These are phyloP conservation scores for Moricandia arvensis DNA, from an alignment of 345 rosid genomes.

Conservation along the genomic window DNA sequence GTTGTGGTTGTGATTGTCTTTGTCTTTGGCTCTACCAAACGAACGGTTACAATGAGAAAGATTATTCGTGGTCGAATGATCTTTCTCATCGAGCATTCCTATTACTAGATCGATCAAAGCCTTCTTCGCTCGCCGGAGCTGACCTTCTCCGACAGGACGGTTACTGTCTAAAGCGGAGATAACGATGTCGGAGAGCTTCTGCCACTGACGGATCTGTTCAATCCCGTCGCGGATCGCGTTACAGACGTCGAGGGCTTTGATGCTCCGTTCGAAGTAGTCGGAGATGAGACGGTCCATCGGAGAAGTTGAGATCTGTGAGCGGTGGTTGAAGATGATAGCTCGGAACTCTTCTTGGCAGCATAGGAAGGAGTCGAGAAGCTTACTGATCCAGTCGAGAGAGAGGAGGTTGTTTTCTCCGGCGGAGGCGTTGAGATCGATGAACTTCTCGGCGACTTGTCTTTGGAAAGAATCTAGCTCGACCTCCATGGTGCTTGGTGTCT, in stretches of 20 bases:
- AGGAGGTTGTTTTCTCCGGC: constrained; percentile 42
- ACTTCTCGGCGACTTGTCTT: constrained; percentile 54
- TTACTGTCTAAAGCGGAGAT: constrained; percentile 52
- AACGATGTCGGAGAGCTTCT: constrained; percentile 69
- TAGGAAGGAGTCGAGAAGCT: constrained; percentile 57
- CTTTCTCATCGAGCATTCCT: constrained; percentile 87
- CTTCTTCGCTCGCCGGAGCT: constrained; percentile 85
- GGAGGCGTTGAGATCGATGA: constrained; percentile 47
- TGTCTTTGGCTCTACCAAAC: constrained; percentile 59
- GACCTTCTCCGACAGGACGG: constrained; percentile 68
- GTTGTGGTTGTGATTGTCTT: constrained; percentile 21
- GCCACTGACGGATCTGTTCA: constrained; percentile 73
- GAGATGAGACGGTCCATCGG: constrained; percentile 56
- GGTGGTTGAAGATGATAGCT: constrained; percentile 45
- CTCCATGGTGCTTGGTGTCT: constrained; percentile 38
- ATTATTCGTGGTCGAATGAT: constrained; percentile 42
- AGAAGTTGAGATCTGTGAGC: constrained; percentile 32
- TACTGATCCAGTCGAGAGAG: constrained; percentile 59
- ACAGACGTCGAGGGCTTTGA: constrained; percentile 84
- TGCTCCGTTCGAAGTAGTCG: constrained; percentile 64
- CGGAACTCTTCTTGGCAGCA: constrained; percentile 69
- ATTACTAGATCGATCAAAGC: constrained; percentile 77
- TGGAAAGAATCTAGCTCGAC: constrained; percentile 63
- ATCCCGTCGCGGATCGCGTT: constrained; percentile 86
- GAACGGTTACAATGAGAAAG: constrained; percentile 79